These are phyloP conservation scores for Candida maltosa DNA, from an alignment of 805 yeast species.

Conservation along the genomic window DNA sequence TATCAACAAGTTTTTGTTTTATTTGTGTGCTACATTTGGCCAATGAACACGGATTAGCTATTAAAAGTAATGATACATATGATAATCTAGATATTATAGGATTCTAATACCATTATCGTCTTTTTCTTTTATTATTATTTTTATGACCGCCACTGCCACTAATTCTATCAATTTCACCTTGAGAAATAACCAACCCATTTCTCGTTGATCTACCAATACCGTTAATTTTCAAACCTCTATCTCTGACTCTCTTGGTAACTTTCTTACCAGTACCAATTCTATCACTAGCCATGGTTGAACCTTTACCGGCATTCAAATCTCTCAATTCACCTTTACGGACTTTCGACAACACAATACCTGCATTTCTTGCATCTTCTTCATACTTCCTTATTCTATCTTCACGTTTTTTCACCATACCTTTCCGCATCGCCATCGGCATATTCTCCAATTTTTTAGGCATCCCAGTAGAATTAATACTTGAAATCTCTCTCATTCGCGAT, in stretches of 20 bases:
- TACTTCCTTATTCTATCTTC: constrained; percentile 48
- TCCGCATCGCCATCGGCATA: constrained; percentile 86
- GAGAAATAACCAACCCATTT: constrained; percentile 72
- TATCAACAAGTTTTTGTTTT: constrained; percentile 45
- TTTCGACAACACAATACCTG: constrained; percentile 83
- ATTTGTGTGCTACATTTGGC: constrained; percentile 44
- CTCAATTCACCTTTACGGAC: constrained; percentile 66
- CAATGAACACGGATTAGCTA: constrained; percentile 39
- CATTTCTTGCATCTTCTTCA: constrained; percentile 80
- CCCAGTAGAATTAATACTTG: constrained; percentile 43
- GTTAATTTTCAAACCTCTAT: constrained; percentile 75
- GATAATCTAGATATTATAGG: constrained; percentile 33
- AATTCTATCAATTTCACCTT: constrained; percentile 57
- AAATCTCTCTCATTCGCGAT: constrained; percentile 48
- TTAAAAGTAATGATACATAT: constrained; percentile 26
- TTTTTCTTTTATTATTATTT: constrained; percentile 3
- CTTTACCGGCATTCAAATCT: constrained; percentile 50
- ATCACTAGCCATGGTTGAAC: constrained; percentile 48
- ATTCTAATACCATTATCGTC: constrained; percentile 3
- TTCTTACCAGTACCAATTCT: constrained; percentile 47
- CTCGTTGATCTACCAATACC: constrained; percentile 74
- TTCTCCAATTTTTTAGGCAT: constrained; percentile 53
- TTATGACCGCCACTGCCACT: constrained; percentile 11
- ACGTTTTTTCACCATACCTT: constrained; percentile 71
- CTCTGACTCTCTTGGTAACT: constrained; percentile 46